Conservation (phyloP, 1,284 basidiomycete species). For the Fomitopsis palustris region DNA sequence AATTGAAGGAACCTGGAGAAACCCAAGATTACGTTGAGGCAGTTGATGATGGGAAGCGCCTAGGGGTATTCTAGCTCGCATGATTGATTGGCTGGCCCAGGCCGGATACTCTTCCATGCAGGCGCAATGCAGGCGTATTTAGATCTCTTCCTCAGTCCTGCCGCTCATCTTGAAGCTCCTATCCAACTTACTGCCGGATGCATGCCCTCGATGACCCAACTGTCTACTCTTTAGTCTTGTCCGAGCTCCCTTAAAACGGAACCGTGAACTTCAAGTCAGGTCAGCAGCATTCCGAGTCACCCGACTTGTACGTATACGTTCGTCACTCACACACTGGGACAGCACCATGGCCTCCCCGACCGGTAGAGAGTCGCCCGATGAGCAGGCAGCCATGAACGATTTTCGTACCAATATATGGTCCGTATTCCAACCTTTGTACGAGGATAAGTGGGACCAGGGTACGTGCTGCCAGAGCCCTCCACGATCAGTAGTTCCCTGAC, state of each 20-base stretch:
- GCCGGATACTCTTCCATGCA: slow-evolving; percentile 7
- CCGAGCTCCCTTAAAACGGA: not conserved
- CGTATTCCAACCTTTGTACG: slow-evolving; percentile 29
- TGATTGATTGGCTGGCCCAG: slow-evolving; percentile 26
- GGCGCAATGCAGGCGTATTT: slow-evolving; percentile 7
- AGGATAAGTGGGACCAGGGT: slow-evolving; percentile 31
- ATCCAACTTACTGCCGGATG: not conserved
- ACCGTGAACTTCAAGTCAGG: not conserved
- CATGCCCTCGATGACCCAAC: slow-evolving; percentile 2
- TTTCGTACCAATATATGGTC: slow-evolving; percentile 27
- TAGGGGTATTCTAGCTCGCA: slow-evolving; percentile 20
- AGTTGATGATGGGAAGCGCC: slow-evolving; percentile 11
- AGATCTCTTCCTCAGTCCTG: slow-evolving; percentile 13
- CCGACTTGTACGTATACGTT: no score
- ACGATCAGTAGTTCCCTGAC: not conserved
- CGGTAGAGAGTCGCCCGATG: slow-evolving; percentile 19
- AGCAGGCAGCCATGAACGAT: slow-evolving; percentile 26
- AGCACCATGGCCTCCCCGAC: slow-evolving; percentile 3
- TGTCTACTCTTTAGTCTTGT: not conserved
- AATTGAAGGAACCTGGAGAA: not conserved
- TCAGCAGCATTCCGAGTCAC: not conserved
- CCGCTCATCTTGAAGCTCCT: slow-evolving; percentile 4
- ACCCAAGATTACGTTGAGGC: slow-evolving; percentile 2
- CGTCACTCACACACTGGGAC: not conserved
- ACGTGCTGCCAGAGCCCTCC: not conserved